Evolutionary conservation across 2,329 filamentous ascomycete genomes (phyloP), one percentile per base, ranked within the genome.

Genomic region (Talaromyces sp.): DNA sequence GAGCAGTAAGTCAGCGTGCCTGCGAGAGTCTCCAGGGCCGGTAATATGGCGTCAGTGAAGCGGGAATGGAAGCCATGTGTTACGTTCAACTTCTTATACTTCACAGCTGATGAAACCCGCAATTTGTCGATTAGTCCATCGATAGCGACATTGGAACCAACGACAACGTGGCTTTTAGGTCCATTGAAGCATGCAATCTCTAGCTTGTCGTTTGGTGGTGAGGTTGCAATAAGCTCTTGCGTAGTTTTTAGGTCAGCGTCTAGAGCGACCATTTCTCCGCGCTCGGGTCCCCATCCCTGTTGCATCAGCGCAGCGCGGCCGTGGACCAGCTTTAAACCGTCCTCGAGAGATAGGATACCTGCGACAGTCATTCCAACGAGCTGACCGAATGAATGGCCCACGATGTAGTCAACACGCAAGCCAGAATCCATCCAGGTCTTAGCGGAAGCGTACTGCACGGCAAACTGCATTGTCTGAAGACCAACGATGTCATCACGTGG

Each of bases 61-160:
- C 8, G 13, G 3, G 61, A 54, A 39, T 62, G 61, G 25, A 62
- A 62, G 3, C n/a, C 61, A 35, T 62, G 49, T 3, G 35, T 62
- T 43, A 43, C 41, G 41, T 43, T 43, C 41, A 43, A 9, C 41
- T 43, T 43, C 35, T 68, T 65, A 45, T 43, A 43, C 15, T 43
- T 43, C 41, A 43, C 41, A 6, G 41, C 41, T 8, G 41, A 43
- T 4, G 41, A n/a, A n/a, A 43, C 17, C 41, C 41, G 41, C n/a
- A 43, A 17, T 19, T 43, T 43, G 41, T 43, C 41, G 17, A 43
- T 43, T 2, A 73, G 62, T 1, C 62, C 68, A 0, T 50, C 25
- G 3, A 68, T 69, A 5, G 56, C 13, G 25, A 15, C 25, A 13
- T 45, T 41, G 2, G 37, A 19, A 7, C 41, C 41, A 43, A 43